Evolutionary conservation across 2,329 filamentous ascomycete species (phyloP), one percentile per base, ranked within the genome.

Genomic region (Exophiala xenobiotica): DNA sequence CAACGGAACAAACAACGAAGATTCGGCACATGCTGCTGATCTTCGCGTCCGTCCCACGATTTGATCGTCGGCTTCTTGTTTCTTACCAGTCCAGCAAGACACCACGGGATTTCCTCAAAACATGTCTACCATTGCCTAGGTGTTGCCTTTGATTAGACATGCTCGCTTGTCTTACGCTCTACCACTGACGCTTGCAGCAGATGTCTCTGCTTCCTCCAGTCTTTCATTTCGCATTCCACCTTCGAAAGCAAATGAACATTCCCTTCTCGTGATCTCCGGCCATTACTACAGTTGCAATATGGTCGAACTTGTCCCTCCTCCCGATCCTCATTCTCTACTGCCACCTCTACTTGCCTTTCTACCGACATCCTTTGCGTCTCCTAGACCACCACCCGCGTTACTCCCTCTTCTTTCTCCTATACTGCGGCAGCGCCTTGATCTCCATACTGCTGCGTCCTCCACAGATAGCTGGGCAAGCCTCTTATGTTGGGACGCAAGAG

Each of bases 331-430:
- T 56, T 70, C 75, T 33, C 70, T 86, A 11, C 75, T 86, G 16
- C 81, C 80, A 53, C 81, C 82, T 27, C 71, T 86, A 6, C 77
- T 86, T 42, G 82, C 82, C 38, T 85, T 81, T 65, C 73, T 86
- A 3, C 79, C 82, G 5, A 79, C 79, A 16, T 79, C 82, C 12
- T 82, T 78, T 63, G 75, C 78, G 45, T 81, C 82, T 27, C 75
- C 76, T 47, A 74, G 74, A 54, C 80, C 82, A 26, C 82, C 82
- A 3, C 81, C 82, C 43, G 79, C 78, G 22, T 70, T 86, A 8
- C 72, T 85, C 2, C 78, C 80, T 26, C 74, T 85, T 2, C 73
- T 86, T 14, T 81, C 82, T 7, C 82, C 82, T 6, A 81, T 85
- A 38, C 74, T 86, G 2, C 79, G 81, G 53, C 82, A 86, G 66